Base-by-base conservation (phyloP, 164 flowering plant genomes). In the Aristolochia fimbriata region DNA sequence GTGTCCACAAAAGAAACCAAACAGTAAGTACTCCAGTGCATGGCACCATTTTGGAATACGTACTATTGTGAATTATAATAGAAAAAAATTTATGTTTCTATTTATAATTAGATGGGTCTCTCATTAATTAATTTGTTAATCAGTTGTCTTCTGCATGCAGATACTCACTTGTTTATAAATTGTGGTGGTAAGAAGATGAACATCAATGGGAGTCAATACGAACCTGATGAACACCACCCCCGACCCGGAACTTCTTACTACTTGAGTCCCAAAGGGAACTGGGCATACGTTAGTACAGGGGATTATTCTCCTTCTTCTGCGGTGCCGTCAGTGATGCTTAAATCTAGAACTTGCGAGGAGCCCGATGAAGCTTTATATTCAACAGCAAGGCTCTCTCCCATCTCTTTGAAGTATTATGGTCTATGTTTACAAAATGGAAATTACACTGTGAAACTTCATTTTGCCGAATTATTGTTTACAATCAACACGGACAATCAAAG, bases 241-340 rank as follows among this genome's bases (percentile, higher is more conserved):
- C 25, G 6, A 0, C n/a, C 20, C 22, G 37, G 6, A 11, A 68
- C 63, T 45, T 16, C 0, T 5, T 82, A 72, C 45, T 43, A 3
- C n/a, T 3, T 7, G 9, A 66, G 65, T 53, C 22, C 15, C 37
- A 24, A 62, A 27, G 10, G 43, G 15, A 51, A 72, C 46, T 88
- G 96, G 93, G 87, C 69, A 57, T 62, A 71, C 37, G 84, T 88
- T 70, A 86, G 67, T 73, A 82, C 91, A 20, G 96, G 96, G 17
- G 23, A 76, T 67, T 84, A 27, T 83, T 72, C 30, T 78, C 0
- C 23, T 83, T 72, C 30, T 78, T 0, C 23, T 60, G 49, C 64
- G 80, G 54, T 80, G 82, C 74, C 60, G 15, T 48, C 30, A 27
- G 2, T 27, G 30, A 27, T 27, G 30, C 30, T 27, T 27, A 27